Evolutionary conservation across 192 early-diverging fungal genomes (phyloP).

Genomic region (Coemansia sp.): DNA sequence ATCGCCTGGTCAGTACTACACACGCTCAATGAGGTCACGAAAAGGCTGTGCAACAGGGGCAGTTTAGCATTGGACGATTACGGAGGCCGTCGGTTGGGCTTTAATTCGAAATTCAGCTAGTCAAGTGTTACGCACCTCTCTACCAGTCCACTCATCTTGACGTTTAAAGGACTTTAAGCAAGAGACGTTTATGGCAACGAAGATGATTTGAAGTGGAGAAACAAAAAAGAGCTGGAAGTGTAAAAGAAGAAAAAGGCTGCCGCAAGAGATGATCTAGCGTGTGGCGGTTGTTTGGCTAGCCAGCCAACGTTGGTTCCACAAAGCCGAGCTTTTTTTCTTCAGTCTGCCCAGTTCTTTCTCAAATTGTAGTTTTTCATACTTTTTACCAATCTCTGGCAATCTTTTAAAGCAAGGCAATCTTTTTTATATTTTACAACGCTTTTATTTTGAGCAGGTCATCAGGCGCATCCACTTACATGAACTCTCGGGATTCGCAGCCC

Average conservation of each 20-base stretch:
- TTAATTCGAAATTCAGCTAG: no score
- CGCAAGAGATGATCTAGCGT: background rate
- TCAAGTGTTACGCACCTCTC: slow-evolving; percentile 25
- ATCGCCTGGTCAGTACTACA: slow-evolving; percentile 53
- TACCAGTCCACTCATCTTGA: slow-evolving; percentile 29
- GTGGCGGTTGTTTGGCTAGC: no score
- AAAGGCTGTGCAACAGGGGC: background rate
- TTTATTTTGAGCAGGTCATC: no score
- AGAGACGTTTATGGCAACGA: background rate
- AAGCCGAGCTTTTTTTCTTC: no score
- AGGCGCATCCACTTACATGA: no score
- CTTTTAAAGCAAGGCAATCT: no score
- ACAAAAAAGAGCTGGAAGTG: background rate
- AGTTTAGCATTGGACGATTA: no score
- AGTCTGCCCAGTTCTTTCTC: no score
- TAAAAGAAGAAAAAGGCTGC: background rate
- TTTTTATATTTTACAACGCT: no score
- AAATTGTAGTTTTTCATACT: background rate
- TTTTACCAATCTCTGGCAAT: no score
- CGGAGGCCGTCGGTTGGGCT: no score
- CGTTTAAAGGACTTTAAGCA: background rate
- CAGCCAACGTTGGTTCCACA: no score
- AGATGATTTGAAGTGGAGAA: background rate
- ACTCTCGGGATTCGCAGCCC: background rate
- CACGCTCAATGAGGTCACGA: background rate